Evolutionary conservation across 2,329 filamentous ascomycete species (phyloP), one percentile per base, ranked within the genome.

Genomic region (Pyrenophora tritici-repentis): DNA sequence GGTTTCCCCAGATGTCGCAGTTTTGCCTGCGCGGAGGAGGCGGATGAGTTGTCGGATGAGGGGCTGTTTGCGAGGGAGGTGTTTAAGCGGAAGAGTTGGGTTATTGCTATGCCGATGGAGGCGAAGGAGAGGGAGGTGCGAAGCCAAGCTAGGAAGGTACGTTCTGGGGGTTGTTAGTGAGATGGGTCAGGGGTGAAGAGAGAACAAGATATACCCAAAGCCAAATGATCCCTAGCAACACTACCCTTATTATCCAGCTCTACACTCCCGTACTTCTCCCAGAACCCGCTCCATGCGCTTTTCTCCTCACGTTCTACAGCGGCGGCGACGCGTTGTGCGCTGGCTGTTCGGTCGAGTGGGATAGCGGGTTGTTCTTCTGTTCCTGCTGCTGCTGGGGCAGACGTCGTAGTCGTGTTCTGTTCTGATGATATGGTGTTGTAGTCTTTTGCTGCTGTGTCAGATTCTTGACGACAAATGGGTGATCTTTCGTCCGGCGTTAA

Each of bases 221-320:
- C 90, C 47, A 94, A 77, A 75, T 94, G 90, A 73, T 94, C 90
- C 65, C 90, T 79, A 9, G 90, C 90, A 33, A 93, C 89, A 67
- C 87, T 90, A 33, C 90, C 90, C 73, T 91, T 93, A 67, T 94
- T 94, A 73, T 94, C 90, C 53, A 94, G 74, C 76, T 93, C 89
- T 43, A 94, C 81, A 53, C 79, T 82, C 14, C 84, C 84, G 59
- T 84, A 87, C 60, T 83, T 83, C 35, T 86, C 83, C 33, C 79
- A 72, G 33, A 83, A 70, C 26, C 68, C 67, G 61, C 76, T 76
- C 80, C 82, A 85, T 81, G 86, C 85, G 35, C 69, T 61, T 6
- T 66, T 53, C 26, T 70, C 65, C 1, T 57, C 53, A 9, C 53
- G 45, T 44, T 66, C 60, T 33, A 58, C 44, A 8, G 56, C 58